Base-by-base conservation (phyloP, 306 rosid species). In the Carpinus fangiana region DNA sequence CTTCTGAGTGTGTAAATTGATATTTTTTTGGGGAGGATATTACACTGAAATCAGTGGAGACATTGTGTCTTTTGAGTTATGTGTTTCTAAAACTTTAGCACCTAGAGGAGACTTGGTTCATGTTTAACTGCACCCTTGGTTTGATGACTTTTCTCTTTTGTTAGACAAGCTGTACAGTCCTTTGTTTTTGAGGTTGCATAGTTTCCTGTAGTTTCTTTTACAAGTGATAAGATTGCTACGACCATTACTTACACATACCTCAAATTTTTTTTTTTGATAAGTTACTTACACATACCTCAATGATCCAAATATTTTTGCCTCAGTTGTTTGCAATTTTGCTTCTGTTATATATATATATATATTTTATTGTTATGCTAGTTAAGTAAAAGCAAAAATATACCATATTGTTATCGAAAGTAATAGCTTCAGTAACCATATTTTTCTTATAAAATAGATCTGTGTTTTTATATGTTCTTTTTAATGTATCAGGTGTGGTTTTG, bases 401-500 rank as follows among this genome's bases (percentile, higher is more conserved):
- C 10, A 28, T 41, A 38, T 69, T 38, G 61, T 4, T 31, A 23
- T 72, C 55, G 26, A 7, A 51, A 55, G 34, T 31, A 31, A 31
- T 31, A 31, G 34, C 34, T 2, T 31, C 34, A 31, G 34, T 31
- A 31, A 31, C 34, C 34, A 31, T 31, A 31, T 31, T 31, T 31
- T 31, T 31, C 34, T 31, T 31, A 31, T 31, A 31, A 31, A 31
- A 31, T 31, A 23, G 48, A 64, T 17, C 78, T 45, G 12, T 71
- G 57, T 76, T 4, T 14, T 55, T 70, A 41, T 50, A 48, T 41
- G 12, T 64, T 74, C 10, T 28, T 67, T 74, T 21, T 17, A 75
- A 69, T 50, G 59, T 67, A 5, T 7, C 76, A 92, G 98, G 73
- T 92, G 89, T 75, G 96, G 93, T 62, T 90, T 91, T 62, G 89